phyloP scores from a whole-genome alignment of 164 flowering plant genomes.

The Piper betle region DNA sequence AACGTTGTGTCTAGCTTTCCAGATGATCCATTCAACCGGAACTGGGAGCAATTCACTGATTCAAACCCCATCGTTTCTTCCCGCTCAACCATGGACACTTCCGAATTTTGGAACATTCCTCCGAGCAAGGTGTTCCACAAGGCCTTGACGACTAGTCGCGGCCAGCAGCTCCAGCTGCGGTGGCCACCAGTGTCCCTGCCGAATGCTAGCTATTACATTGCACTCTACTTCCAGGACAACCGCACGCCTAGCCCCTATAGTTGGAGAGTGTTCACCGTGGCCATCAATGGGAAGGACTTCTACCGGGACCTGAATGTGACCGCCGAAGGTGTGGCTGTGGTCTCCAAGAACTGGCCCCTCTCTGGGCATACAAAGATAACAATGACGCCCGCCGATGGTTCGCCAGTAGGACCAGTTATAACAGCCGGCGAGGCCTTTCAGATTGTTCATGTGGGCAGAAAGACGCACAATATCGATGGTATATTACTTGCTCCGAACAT shows the following conservation, averaged over 20 bases:
- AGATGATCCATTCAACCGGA: constrained; percentile 74
- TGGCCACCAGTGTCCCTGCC: constrained; percentile 68
- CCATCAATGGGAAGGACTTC: constrained; percentile 46
- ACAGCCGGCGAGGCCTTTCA: constrained; percentile 70
- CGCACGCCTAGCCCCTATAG: constrained; percentile 57
- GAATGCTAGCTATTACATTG: constrained; percentile 38
- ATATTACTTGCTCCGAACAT: background rate
- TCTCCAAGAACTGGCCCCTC: constrained; percentile 49
- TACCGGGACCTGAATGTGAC: constrained; percentile 50
- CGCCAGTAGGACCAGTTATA: constrained; percentile 71
- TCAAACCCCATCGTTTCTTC: constrained; percentile 31
- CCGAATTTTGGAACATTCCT: constrained; percentile 81
- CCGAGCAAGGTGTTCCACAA: constrained; percentile 38
- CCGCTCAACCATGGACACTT: constrained; percentile 30
- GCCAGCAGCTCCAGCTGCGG: constrained; percentile 36
- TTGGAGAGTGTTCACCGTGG: constrained; percentile 74
- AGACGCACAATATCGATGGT: constrained; percentile 74
- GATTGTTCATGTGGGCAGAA: constrained; percentile 43
- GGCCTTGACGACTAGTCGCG: constrained; percentile 56
- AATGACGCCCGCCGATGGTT: constrained; percentile 29
- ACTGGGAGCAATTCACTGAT: constrained; percentile 66
- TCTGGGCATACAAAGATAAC: constrained; percentile 42
- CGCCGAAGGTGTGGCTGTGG: constrained; percentile 44
- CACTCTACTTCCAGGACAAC: constrained; percentile 80
- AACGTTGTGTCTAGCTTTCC: constrained; percentile 52